phyloP scores from a whole-genome alignment of 2,329 filamentous ascomycete genomes.

The Periconia sp. region DNA sequence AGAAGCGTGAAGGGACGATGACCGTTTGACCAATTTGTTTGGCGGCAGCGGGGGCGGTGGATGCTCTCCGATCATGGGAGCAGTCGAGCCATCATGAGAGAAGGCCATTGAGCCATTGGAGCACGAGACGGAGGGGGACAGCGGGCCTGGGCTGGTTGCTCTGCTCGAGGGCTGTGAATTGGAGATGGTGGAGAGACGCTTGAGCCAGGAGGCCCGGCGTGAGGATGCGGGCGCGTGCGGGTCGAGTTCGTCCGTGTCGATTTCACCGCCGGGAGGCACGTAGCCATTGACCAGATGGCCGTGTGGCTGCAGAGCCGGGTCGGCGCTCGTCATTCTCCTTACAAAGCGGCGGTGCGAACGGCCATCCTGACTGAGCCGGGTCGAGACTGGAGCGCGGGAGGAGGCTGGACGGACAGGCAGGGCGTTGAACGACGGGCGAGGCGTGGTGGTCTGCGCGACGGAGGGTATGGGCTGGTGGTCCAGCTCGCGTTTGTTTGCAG shows the following conservation, averaged over 20 bases:
- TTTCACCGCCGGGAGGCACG: slow-evolving; percentile 24
- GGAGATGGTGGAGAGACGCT: slow-evolving; percentile 71
- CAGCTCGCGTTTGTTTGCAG: slow-evolving; percentile 44
- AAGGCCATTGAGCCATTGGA: slow-evolving; percentile 63
- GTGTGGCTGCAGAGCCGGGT: slow-evolving; percentile 27
- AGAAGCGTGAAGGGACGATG: slow-evolving; percentile 61
- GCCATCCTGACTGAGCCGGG: slow-evolving; percentile 37
- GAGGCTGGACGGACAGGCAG: slow-evolving; percentile 26
- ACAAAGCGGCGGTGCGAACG: slow-evolving; percentile 34
- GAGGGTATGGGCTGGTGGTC: slow-evolving; percentile 33
- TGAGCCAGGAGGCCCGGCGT: slow-evolving; percentile 69
- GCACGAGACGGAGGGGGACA: slow-evolving; percentile 69
- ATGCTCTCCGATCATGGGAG: slow-evolving; percentile 63
- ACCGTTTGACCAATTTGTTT: slow-evolving; percentile 81
- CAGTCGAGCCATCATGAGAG: slow-evolving; percentile 61
- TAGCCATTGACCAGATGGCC: slow-evolving; percentile 24
- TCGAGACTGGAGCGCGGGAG: slow-evolving; percentile 32
- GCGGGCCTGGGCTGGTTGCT: slow-evolving; percentile 68
- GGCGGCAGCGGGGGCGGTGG: slow-evolving; percentile 57
- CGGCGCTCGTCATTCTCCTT: slow-evolving; percentile 41
- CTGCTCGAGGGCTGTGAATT: slow-evolving; percentile 68
- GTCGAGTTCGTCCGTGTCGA: slow-evolving; percentile 34
- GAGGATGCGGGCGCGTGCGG: slow-evolving; percentile 33
- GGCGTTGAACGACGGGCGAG: slow-evolving; percentile 27
- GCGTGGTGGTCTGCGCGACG: slow-evolving; percentile 26